Evolutionary conservation across 148 eudicot genomes (phyloP), one percentile per base, ranked within the genome.

Genomic region (Limonium bicolor): DNA sequence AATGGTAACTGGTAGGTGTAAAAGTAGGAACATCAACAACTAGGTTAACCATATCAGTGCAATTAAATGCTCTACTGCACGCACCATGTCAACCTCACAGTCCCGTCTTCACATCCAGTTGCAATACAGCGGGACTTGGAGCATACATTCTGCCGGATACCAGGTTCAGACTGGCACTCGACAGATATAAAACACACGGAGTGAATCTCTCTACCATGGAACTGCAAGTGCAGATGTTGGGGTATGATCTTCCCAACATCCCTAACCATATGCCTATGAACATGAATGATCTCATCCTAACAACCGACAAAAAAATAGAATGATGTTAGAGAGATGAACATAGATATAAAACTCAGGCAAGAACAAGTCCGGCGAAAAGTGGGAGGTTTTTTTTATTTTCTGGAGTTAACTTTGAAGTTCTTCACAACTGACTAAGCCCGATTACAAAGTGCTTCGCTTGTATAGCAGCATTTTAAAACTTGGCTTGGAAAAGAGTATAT

Each of bases 151-250:
- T 36, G 50, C 23, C 58, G 27, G 43, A 56, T 46, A 46, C 53
- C 53, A 36, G 62, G 26, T 48, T 30, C 33, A 49, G 34, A 59
- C 16, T 41, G 37, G 45, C 58, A 29, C 46, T 47, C 56, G 50
- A 60, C 70, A 35, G 66, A 61, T 31, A 85, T 65, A 68, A 90
- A 68, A 62, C 94, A 73, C 21, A 90, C 30, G 20, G 88, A 72
- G 53, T 90, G 99, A 50, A 85, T 72, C 87, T 90, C 99, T 65
- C 85, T 85, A 40, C 99, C 99, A 69, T 90, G 99, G 61, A 81
- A 90, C 46, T 84, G 95, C 60, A 85, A 56, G 64, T 90, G 95
- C 46, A 90, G 61, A 62, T 75, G 78, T 47, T 50, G 78, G 23
- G 82, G 87, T 53, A 71, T 69, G 55, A 69, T 69, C 50, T 66